Percentiles rank a stretch among this genome's conserved stretches.
Conservation (phyloP, 352 stramenopile species). For the Achlya hypogyna region DNA sequence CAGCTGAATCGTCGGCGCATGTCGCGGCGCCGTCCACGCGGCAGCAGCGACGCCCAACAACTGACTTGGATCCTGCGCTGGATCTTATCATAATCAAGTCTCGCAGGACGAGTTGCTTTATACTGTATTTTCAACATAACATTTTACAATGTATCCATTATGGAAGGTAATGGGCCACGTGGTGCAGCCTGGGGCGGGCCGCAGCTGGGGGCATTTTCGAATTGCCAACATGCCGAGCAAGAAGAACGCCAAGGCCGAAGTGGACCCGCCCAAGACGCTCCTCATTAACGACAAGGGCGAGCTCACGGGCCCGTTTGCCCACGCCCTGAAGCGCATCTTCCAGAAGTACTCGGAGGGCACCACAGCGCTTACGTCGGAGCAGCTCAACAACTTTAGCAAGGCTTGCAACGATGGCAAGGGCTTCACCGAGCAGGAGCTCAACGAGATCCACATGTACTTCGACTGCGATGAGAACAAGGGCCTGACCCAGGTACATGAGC, state of each 20-base stretch:
- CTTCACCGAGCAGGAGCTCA: slow-evolving; percentile 85
- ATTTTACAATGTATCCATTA: not conserved
- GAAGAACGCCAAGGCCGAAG: not conserved
- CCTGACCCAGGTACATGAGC: slow-evolving; percentile 44
- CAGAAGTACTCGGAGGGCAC: slow-evolving; percentile 15
- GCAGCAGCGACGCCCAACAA: too few relatives aligned
- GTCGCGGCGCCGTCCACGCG: too few relatives aligned
- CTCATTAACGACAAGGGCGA: slow-evolving; percentile 19
- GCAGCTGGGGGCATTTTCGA: not conserved
- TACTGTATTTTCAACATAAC: too few relatives aligned
- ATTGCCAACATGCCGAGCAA: slow-evolving; percentile 7
- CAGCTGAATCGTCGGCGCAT: too few relatives aligned
- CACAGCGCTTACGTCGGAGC: slow-evolving; percentile 51
- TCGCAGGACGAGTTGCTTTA: too few relatives aligned
- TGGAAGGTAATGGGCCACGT: not conserved
- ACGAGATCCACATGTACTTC: slow-evolving; percentile 89
- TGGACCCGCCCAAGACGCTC: slow-evolving; percentile 5
- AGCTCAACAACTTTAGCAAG: slow-evolving; percentile 84
- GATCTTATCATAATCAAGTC: too few relatives aligned
- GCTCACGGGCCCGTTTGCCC: slow-evolving; percentile 12
- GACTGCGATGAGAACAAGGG: slow-evolving; percentile 87
- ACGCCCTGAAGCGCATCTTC: slow-evolving; percentile 20
- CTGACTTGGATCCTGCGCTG: too few relatives aligned
- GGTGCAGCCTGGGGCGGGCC: not conserved
- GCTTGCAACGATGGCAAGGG: slow-evolving; percentile 81